These are phyloP conservation scores for Phyllosticta ampelicida DNA, from an alignment of 2,329 filamentous ascomycete genomes.

Conservation along the genomic window DNA sequence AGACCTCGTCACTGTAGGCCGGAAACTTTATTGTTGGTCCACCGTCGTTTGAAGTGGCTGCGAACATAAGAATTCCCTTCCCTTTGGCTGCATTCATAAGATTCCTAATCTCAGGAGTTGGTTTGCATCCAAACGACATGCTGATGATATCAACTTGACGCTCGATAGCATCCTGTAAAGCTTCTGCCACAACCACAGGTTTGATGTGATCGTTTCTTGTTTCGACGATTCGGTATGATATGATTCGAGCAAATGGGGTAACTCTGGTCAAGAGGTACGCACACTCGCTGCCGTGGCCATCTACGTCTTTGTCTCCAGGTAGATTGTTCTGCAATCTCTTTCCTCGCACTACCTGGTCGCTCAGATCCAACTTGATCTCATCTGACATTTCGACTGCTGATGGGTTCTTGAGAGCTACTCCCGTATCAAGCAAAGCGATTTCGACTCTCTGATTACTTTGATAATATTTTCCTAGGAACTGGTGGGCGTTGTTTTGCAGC, in stretches of 20 bases:
- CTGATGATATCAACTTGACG: background rate
- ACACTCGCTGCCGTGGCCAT: background rate
- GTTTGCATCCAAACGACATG: background rate
- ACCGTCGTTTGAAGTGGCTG: background rate
- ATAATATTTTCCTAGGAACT: background rate
- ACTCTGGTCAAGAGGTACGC: background rate
- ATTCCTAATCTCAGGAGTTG: background rate
- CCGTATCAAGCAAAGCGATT: background rate
- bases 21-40: background rate
- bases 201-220: background rate
- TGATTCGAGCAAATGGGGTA: background rate
- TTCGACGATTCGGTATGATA: background rate
- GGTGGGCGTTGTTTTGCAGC: background rate
- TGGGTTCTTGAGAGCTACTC: background rate
- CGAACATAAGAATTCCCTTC: background rate
- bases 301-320: background rate
- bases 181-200: background rate
- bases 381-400: background rate
- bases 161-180: background rate
- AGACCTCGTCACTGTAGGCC: background rate
- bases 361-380: background rate
- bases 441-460: background rate
- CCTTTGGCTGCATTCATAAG: background rate
- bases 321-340: background rate
- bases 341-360: background rate